These are phyloP conservation scores for Filobasidium wieringae DNA, from an alignment of 768 basidiomycete genomes.

Conservation along the genomic window DNA sequence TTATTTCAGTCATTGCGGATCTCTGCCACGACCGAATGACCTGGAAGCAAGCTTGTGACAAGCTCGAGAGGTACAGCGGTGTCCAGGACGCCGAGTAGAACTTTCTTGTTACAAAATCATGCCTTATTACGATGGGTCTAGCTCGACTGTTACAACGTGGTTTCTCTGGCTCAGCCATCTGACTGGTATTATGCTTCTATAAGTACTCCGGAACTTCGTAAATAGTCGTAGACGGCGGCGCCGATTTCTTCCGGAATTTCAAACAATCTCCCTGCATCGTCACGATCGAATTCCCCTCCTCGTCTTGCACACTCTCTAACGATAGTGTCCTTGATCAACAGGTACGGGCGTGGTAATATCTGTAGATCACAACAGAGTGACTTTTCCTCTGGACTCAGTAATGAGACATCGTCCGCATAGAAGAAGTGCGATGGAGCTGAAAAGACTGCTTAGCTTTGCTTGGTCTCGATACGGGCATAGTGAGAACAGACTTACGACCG, in stretches of 20 bases:
- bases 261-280: slow-evolving; percentile 50
- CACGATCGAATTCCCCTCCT: slow-evolving; percentile 71
- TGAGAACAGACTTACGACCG: neutral
- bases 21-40: slow-evolving; percentile 62
- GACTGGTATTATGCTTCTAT: neutral
- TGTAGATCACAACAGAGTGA: slow-evolving; percentile 75
- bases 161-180: too few relatives aligned
- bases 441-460: neutral
- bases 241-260: neutral
- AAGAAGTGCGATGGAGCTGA: slow-evolving; percentile 67
- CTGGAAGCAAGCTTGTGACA: slow-evolving; percentile 63
- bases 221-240: neutral
- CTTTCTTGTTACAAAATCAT: neutral
- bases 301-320: slow-evolving; percentile 84
- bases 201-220: neutral
- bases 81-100: slow-evolving; percentile 59
- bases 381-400: slow-evolving; percentile 80
- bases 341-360: slow-evolving; percentile 87
- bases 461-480: neutral
- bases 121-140: neutral
- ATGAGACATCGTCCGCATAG: slow-evolving; percentile 75
- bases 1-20: slow-evolving; percentile 65
- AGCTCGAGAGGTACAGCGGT: slow-evolving; percentile 70
- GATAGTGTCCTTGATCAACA: slow-evolving; percentile 88
- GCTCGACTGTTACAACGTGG: neutral